These are phyloP conservation scores for Plasmopara viticola DNA, from an alignment of 352 stramenopile species.

Conservation along the genomic window DNA sequence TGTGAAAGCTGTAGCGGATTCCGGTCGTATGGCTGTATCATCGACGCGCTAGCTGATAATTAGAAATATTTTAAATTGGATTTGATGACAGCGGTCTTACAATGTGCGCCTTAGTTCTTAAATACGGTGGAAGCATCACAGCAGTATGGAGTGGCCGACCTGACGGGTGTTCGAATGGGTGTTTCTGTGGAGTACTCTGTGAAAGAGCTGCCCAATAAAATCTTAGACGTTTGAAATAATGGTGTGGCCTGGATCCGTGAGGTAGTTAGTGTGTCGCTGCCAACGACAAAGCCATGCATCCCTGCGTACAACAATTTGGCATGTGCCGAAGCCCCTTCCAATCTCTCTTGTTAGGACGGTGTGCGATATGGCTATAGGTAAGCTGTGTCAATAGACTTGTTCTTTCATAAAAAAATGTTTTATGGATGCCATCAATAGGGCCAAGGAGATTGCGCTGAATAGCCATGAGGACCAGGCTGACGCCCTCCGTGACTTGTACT, in stretches of 20 bases:
- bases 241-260: conserved; percentile 63
- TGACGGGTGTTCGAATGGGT: conserved; percentile 86
- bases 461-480: conserved; percentile 64
- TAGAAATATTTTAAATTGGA: conserved; percentile 41
- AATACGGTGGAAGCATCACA: conserved; percentile 26
- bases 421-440: conserved; percentile 23
- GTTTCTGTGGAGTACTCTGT: conserved; percentile 94
- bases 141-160: conserved; percentile 23
- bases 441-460: conserved; percentile 43
- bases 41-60: conserved; percentile 29
- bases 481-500: conserved; percentile 82
- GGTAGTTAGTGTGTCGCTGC: conserved; percentile 69
- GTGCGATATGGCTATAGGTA: conserved; percentile 87
- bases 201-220: conserved; percentile 80
- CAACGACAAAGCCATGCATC: conserved; percentile 83
- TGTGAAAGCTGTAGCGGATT: conserved; percentile 72
- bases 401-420: neutral
- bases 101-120: conserved; percentile 25
- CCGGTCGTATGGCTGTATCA: conserved; percentile 64
- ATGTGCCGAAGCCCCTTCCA: conserved; percentile 96
- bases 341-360: conserved; percentile 96
- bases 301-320: conserved; percentile 98
- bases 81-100: neutral
- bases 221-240: conserved; percentile 79
- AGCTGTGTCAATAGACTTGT: neutral